Percentiles rank a stretch among this genome's conserved stretches.
Evolutionary conservation across 352 stramenopile species (phyloP).

Genomic region (Pythium volutum): DNA sequence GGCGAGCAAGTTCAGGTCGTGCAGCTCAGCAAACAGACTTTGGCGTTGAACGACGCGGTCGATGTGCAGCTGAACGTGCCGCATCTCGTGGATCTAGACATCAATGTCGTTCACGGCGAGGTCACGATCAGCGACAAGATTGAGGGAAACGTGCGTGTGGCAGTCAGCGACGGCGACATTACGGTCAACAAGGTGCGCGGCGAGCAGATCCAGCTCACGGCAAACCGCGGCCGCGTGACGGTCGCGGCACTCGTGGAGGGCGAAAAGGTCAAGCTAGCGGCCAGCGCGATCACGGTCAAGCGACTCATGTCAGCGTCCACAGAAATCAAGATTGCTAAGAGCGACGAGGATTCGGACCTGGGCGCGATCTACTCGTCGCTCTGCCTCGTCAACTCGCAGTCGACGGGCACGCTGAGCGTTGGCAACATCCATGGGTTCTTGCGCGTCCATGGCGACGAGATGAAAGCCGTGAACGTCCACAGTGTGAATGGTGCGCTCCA

Average conservation of each 20-base stretch:
- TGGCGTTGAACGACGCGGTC: neutral
- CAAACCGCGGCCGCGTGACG: slow-evolving; percentile 50
- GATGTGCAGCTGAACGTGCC: slow-evolving; percentile 24
- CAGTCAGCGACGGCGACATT: slow-evolving; percentile 56
- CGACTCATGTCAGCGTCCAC: slow-evolving; percentile 52
- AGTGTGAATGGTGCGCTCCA: slow-evolving; percentile 69
- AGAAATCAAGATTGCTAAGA: slow-evolving; percentile 57
- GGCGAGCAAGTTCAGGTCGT: slow-evolving; percentile 5
- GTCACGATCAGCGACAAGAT: slow-evolving; percentile 60
- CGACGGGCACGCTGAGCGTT: slow-evolving; percentile 36
- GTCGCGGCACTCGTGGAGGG: slow-evolving; percentile 55
- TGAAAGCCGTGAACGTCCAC: slow-evolving; percentile 46
- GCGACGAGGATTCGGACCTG: slow-evolving; percentile 34
- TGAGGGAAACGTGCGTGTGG: slow-evolving; percentile 69
- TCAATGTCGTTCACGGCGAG: slow-evolving; percentile 44
- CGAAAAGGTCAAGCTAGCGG: slow-evolving; percentile 46
- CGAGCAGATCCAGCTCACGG: slow-evolving; percentile 52
- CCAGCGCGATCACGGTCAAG: slow-evolving; percentile 50
- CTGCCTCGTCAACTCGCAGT: slow-evolving; percentile 43
- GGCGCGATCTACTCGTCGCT: slow-evolving; percentile 71
- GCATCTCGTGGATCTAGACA: slow-evolving; percentile 36
- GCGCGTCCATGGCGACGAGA: slow-evolving; percentile 44
- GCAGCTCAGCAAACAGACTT: slow-evolving; percentile 8
- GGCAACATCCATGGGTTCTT: slow-evolving; percentile 75
- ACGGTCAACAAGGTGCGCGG: slow-evolving; percentile 62